phyloP scores from a whole-genome alignment of 768 basidiomycete species.

The Thelephora ganbajun region DNA sequence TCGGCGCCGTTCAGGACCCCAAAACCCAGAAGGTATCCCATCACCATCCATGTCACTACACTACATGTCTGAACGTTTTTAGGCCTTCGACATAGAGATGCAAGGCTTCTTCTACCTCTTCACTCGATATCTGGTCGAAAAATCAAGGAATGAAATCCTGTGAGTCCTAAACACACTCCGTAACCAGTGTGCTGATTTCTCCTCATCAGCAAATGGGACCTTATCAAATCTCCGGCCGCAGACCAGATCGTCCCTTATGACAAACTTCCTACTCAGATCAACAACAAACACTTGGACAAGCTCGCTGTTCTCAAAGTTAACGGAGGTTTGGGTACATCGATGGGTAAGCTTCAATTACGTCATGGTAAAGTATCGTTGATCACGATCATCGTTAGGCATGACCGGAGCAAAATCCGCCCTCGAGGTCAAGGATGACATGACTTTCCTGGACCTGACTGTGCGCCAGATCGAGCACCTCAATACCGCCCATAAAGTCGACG shows the following conservation, averaged over 20 bases:
- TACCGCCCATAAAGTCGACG: constrained; percentile 44
- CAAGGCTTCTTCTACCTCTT: constrained; percentile 92
- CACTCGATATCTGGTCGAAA: constrained; percentile 85
- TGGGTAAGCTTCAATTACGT: constrained; percentile 22
- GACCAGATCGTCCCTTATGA: constrained; percentile 54
- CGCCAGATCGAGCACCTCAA: constrained; percentile 61
- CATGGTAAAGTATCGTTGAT: background rate
- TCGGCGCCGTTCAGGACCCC: constrained; percentile 69
- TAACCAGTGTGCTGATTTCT: background rate
- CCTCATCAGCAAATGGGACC: constrained; percentile 19
- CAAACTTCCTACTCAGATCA: constrained; percentile 28
- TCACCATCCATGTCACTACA: constrained; percentile 3
- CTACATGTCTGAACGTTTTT: constrained; percentile 6
- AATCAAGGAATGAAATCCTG: constrained; percentile 79
- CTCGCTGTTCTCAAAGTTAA: constrained; percentile 71
- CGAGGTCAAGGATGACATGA: constrained; percentile 64
- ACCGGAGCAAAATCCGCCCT: constrained; percentile 57
- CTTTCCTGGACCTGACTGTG: constrained; percentile 52
- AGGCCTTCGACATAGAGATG: constrained; percentile 94
- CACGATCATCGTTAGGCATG: constrained; percentile 23
- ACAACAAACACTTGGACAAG: constrained; percentile 43
- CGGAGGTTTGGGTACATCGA: constrained; percentile 59
- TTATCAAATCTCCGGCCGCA: constrained; percentile 46
- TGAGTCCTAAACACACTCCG: constrained; percentile 17
- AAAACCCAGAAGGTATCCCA: constrained; percentile 62